Base-by-base conservation (phyloP, 805 yeast species). In the Lipomyces sp. region DNA sequence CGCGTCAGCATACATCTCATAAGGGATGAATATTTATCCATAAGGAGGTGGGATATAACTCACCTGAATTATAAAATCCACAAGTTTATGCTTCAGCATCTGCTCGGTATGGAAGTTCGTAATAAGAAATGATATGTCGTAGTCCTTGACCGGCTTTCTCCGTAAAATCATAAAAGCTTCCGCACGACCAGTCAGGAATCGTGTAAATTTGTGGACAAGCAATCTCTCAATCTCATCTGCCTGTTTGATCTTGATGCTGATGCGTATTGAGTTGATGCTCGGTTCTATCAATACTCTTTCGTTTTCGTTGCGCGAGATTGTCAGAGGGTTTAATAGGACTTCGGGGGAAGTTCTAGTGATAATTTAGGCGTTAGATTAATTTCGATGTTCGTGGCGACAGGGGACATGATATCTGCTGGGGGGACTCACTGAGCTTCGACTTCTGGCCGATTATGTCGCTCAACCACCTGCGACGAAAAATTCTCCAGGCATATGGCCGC, bases 181-280 rank as follows among this genome's bases (percentile, higher is more conserved):
- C 4, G 99, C 99, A 79, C 99, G 87, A 61, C 94, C 92, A 24
- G 97, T 93, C 75, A 95, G 84, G 77, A 95, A 95, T 71, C 97
- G 83, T 4, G 98, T 90, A 79, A 95, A 95, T 79, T 93, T 93
- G 77, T 92, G 97, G 54, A 95, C 99, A 70, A 95, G 83, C 66
- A 95, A 92, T 74, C 87, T 90, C 80, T 95, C 99, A 76, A 95
- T 93, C 77, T 95, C 99, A 78, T 95, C 99, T 11, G 97, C 96
- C 79, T 95, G 99, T 79, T 95, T 95, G 78, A 95, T 94, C 77
- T 89, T 90, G 73, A 95, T 89, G 53, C 95, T 89, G 33, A 95
- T 89, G 76, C 99, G 85, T 51, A 93, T 90, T 0, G 97, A 90
- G 79, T 95, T 95, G 76, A 95, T 89, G 69, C 96, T 89, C 11